phyloP scores from a whole-genome alignment of 2,329 filamentous ascomycete genomes.

The Gliomastix tumulicola region DNA sequence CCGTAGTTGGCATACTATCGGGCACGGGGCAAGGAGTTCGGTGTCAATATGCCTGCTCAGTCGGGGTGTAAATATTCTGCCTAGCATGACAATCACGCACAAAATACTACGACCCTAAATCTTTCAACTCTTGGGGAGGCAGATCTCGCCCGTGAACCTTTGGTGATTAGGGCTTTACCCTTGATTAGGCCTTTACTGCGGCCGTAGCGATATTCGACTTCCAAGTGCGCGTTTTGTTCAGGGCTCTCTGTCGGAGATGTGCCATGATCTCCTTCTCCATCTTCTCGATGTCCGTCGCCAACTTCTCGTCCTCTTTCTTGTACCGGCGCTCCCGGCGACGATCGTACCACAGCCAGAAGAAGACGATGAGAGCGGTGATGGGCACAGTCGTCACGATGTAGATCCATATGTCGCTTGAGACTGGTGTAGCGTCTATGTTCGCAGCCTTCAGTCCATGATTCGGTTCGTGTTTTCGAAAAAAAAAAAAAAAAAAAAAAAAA shows the following conservation, averaged over 20 bases:
- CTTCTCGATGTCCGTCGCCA: constrained; percentile 46
- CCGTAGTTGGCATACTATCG: no score
- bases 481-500: no score
- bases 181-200: constrained; percentile 14
- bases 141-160: no score
- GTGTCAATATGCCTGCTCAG: no score
- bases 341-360: constrained; percentile 48
- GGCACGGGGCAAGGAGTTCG: no score
- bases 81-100: no score
- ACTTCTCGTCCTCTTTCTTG: constrained; percentile 38
- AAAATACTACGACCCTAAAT: no score
- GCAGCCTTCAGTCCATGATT: no score
- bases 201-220: constrained; percentile 33
- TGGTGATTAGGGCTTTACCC: no score
- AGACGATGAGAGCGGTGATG: constrained; percentile 46
- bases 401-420: constrained; percentile 51
- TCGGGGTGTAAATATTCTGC: no score
- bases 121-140: no score
- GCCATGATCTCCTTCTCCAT: constrained; percentile 53
- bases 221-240: constrained; percentile 50
- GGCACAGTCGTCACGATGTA: constrained; percentile 57
- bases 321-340: constrained; percentile 40
- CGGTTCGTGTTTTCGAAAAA: neutral
- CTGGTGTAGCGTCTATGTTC: constrained; percentile 24
- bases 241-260: constrained; percentile 46